Conservation (phyloP, 768 basidiomycete genomes). For the Trametes coccinea region DNA sequence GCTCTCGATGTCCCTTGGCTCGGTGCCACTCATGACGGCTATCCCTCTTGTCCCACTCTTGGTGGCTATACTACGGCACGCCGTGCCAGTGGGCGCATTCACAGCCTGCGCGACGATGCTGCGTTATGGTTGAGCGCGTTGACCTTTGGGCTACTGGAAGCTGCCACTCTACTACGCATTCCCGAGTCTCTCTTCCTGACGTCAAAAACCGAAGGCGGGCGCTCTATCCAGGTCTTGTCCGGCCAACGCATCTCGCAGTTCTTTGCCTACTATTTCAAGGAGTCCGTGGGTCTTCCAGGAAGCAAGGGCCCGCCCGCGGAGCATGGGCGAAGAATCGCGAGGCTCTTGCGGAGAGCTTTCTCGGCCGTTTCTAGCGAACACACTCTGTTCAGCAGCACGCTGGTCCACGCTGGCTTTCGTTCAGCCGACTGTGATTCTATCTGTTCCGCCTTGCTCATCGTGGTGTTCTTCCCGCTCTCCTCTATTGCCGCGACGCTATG, state of each 20-base stretch:
- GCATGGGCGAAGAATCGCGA: not conserved
- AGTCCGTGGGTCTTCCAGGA: not conserved
- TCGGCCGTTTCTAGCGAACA: not conserved
- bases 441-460: not conserved
- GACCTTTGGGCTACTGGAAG: not conserved
- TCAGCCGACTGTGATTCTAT: not conserved
- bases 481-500: not conserved
- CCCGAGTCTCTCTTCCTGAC: not conserved
- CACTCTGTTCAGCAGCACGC: not conserved
- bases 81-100: not conserved
- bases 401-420: not conserved
- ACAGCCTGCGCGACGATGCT: not conserved
- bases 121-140: not conserved
- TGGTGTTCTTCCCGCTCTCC: not conserved
- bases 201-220: too few species aligned
- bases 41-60: not conserved
- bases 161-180: not conserved
- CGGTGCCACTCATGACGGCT: not conserved
- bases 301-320: not conserved
- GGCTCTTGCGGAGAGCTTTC: not conserved
- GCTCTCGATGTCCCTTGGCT: slow-evolving; percentile 3
- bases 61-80: not conserved
- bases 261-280: not conserved
- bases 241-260: not conserved
- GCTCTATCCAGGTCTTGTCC: not conserved